These are phyloP conservation scores for Sedum album DNA, from an alignment of 164 flowering plant species.

Conservation along the genomic window DNA sequence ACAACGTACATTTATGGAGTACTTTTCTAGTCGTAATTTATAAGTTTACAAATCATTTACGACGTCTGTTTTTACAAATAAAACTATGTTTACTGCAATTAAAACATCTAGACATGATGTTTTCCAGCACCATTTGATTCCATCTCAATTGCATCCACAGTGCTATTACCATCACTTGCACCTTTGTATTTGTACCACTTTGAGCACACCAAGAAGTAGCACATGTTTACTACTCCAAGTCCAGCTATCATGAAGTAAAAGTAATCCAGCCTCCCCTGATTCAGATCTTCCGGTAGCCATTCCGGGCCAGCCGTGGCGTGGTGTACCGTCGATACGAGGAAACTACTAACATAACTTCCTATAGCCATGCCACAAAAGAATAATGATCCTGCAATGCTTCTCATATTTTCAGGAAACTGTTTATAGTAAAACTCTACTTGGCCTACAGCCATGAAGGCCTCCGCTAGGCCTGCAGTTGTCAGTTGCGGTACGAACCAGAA, in stretches of 20 bases:
- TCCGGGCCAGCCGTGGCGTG: slow-evolving; percentile 19
- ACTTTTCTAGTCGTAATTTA: too few species aligned
- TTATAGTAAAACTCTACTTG: slow-evolving; percentile 50
- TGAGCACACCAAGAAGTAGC: slow-evolving; percentile 28
- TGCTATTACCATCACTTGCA: neutral
- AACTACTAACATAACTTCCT: slow-evolving; percentile 36
- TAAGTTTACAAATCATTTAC: too few species aligned
- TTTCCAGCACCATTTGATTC: neutral
- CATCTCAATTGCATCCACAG: slow-evolving; percentile 1
- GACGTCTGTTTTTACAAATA: neutral
- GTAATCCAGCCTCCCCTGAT: slow-evolving; percentile 37
- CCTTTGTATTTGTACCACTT: slow-evolving; percentile 42
- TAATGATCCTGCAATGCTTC: slow-evolving; percentile 41
- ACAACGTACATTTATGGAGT: too few species aligned
- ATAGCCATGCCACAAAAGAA: slow-evolving; percentile 28
- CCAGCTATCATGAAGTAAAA: slow-evolving; percentile 33
- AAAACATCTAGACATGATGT: neutral
- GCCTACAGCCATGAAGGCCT: slow-evolving; percentile 36
- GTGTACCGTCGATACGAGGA: slow-evolving; percentile 36
- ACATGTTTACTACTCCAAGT: slow-evolving; percentile 25
- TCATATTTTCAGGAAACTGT: slow-evolving; percentile 68
- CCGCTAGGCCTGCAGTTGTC: slow-evolving; percentile 32
- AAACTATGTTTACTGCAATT: neutral
- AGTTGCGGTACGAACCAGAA: slow-evolving; percentile 45
- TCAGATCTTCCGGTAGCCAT: slow-evolving; percentile 45